phyloP scores from a whole-genome alignment of 352 stramenopile genomes.

The Globisporangium lucens region DNA sequence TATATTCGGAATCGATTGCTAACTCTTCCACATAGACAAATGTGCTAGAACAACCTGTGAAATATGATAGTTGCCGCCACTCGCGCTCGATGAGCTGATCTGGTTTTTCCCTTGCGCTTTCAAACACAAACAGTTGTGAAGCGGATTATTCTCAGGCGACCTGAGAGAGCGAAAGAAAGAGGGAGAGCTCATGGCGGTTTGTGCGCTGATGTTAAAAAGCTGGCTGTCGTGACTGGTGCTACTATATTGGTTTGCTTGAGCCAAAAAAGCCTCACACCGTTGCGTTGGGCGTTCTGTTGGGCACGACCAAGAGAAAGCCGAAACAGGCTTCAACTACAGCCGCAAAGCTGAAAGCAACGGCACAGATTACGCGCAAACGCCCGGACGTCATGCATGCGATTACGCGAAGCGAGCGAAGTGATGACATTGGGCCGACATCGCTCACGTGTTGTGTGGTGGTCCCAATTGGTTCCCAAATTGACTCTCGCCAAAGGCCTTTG shows the following conservation, averaged over 20 bases:
- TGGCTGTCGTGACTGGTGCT: background rate
- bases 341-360: background rate
- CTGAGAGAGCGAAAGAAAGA: background rate
- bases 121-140: background rate
- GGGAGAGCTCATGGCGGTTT: background rate
- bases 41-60: background rate
- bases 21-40: too few relatives aligned
- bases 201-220: background rate
- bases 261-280: too few relatives aligned
- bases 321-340: background rate
- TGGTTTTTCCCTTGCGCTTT: background rate
- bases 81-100: slow-evolving; percentile 10
- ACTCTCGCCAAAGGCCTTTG: background rate
- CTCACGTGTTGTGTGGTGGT: background rate
- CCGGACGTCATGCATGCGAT: background rate
- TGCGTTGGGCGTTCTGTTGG: too few relatives aligned
- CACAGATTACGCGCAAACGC: background rate
- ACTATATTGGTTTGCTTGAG: background rate
- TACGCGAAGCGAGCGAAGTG: background rate
- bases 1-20: background rate
- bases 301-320: slow-evolving; percentile 1
- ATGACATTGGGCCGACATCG: background rate
- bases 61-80: background rate
- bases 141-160: background rate
- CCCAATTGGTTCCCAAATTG: too few relatives aligned